phyloP scores from a whole-genome alignment of 2,329 filamentous ascomycete genomes.

The Fusarium nygamai region DNA sequence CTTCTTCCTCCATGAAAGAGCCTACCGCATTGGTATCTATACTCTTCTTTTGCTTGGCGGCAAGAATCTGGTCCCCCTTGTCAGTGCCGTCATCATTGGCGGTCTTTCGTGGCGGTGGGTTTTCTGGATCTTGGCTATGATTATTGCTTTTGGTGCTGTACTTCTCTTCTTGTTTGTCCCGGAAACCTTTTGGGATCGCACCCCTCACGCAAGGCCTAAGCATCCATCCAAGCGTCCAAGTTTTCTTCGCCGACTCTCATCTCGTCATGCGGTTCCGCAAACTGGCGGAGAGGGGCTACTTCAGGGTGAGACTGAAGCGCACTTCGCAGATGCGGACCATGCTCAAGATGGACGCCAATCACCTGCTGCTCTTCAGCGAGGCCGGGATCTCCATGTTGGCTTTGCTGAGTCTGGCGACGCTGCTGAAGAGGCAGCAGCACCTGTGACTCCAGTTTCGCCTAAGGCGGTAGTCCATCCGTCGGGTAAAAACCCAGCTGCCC shows the following conservation, averaged over 20 bases:
- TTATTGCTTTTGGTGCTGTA: conserved; percentile 75
- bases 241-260: conserved; percentile 61
- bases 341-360: conserved; percentile 16
- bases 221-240: conserved; percentile 52
- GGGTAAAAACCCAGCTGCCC: background rate
- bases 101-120: conserved; percentile 86
- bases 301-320: conserved; percentile 44
- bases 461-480: background rate
- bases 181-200: conserved; percentile 95
- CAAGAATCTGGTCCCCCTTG: conserved; percentile 88
- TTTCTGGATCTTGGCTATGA: conserved; percentile 87
- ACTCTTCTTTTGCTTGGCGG: conserved; percentile 88
- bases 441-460: background rate
- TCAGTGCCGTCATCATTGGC: conserved; percentile 86
- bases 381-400: conserved; percentile 62
- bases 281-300: background rate
- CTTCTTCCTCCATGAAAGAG: conserved; percentile 93
- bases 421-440: conserved; percentile 1
- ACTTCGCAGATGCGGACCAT: conserved; percentile 64
- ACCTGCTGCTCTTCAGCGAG: conserved; percentile 19
- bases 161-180: conserved; percentile 91
- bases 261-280: conserved; percentile 45
- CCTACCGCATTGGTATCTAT: conserved; percentile 93
- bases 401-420: conserved; percentile 54
- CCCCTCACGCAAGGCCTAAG: conserved; percentile 60